Evolutionary conservation across 768 basidiomycete species (phyloP).

Genomic region (Sarcodon aspratus): DNA sequence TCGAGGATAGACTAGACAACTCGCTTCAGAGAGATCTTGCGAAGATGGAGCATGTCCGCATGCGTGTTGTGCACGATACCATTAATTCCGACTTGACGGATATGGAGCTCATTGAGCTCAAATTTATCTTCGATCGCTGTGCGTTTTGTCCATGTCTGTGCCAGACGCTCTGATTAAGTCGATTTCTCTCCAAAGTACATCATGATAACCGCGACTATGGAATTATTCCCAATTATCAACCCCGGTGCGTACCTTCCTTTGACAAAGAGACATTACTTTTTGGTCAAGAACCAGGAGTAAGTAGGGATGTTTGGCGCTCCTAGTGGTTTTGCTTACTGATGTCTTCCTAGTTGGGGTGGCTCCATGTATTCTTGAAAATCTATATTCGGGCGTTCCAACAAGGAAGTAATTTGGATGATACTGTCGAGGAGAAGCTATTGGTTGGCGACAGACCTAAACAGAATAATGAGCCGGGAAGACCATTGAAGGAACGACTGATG

Average conservation of each 20-base stretch:
- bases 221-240: slow-evolving; percentile 73
- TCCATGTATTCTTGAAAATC: slow-evolving; percentile 57
- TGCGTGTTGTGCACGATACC: slow-evolving; percentile 68
- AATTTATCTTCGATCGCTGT: slow-evolving; percentile 74
- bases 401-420: slow-evolving; percentile 72
- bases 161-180: neutral
- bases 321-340: too few species aligned
- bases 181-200: slow-evolving; percentile 36
- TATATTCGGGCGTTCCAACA: slow-evolving; percentile 73
- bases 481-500: slow-evolving; percentile 49
- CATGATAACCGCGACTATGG: slow-evolving; percentile 82
- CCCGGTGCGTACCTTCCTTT: slow-evolving; percentile 35
- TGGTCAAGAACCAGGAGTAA: slow-evolving; percentile 48
- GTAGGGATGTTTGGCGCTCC: slow-evolving; percentile 14
- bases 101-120: slow-evolving; percentile 75
- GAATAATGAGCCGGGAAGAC: slow-evolving; percentile 34
- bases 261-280: slow-evolving; percentile 63
- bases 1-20: slow-evolving; percentile 73
- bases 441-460: slow-evolving; percentile 74
- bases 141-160: slow-evolving; percentile 11
- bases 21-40: slow-evolving; percentile 78
- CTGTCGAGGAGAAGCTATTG: slow-evolving; percentile 70
- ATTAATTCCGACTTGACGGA: slow-evolving; percentile 64
- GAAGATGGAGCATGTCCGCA: slow-evolving; percentile 77
- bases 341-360: slow-evolving; percentile 55